A percentile compares a stretch with the other conserved stretches of the same genome.
Conservation (phyloP, 192 early-diverging fungal genomes). For the Gryganskiella cystojenkinii region DNA sequence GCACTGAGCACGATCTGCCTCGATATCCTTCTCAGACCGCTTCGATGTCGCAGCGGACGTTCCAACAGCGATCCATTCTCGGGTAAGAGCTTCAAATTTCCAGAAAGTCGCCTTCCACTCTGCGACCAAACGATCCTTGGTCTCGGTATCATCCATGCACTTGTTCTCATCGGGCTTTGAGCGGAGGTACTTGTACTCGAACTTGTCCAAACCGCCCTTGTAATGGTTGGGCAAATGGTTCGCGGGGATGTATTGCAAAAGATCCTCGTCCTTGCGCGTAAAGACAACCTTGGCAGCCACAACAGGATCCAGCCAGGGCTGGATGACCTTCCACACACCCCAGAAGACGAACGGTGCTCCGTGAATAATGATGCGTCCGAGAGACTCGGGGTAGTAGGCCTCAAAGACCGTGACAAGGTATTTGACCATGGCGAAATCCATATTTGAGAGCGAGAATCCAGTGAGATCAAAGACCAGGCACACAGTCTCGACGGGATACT, state of each 20-base stretch:
- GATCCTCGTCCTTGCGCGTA: constrained; percentile 64
- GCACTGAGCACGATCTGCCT: constrained; percentile 34
- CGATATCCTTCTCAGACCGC: constrained; percentile 37
- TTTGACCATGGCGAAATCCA: constrained; percentile 64
- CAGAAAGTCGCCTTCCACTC: constrained; percentile 35
- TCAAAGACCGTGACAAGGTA: constrained; percentile 83
- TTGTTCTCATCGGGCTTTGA: constrained; percentile 30
- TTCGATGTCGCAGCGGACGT: constrained; percentile 42
- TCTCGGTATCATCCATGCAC: constrained; percentile 55
- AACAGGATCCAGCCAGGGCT: constrained; percentile 86
- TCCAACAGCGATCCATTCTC: constrained; percentile 58
- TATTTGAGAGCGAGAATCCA: constrained; percentile 32
- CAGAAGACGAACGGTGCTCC: constrained; percentile 89
- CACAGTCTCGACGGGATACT: constrained; percentile 65
- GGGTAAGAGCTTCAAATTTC: constrained; percentile 57
- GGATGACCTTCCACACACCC: constrained; percentile 82
- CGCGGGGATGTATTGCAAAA: constrained; percentile 68
- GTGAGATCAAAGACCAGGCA: constrained; percentile 44
- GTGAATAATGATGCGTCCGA: constrained; percentile 81
- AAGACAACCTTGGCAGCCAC: constrained; percentile 88
- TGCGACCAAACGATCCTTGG: constrained; percentile 19
- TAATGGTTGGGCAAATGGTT: constrained; percentile 64
- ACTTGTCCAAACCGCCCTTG: constrained; percentile 62
- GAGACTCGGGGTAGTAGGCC: constrained; percentile 88
- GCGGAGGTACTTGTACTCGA: constrained; percentile 58